Conservation (phyloP, 2,329 filamentous ascomycete genomes). For the Aspergillus sp. region DNA sequence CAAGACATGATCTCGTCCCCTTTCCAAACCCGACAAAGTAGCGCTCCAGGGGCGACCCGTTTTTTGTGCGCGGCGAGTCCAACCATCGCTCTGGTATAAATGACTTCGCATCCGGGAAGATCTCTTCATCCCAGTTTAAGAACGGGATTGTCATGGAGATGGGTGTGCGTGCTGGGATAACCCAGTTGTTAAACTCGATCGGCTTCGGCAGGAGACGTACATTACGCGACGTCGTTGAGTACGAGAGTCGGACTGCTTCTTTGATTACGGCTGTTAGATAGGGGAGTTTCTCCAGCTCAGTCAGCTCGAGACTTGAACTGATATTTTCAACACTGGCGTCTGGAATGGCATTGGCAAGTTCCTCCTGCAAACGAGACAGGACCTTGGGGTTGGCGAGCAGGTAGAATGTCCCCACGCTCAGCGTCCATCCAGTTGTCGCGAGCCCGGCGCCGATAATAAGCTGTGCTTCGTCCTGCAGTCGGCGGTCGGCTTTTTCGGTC, state of each 20-base stretch:
- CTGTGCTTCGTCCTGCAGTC: conserved; percentile 5
- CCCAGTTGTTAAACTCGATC: not conserved
- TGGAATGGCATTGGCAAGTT: not conserved
- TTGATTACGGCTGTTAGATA: conserved; percentile 5
- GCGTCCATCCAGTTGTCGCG: conserved; percentile 1
- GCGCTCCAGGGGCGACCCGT: conserved; percentile 1
- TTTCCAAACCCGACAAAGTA: conserved; percentile 7
- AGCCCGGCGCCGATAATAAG: not conserved
- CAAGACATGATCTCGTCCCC: conserved; percentile 3
- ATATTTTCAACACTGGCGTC: not conserved
- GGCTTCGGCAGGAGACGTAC: conserved; percentile 2
- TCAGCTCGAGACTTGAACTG: not conserved
- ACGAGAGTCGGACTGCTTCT: not conserved
- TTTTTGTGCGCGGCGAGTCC: not conserved
- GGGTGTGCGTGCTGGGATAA: not conserved
- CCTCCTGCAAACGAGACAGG: not conserved
- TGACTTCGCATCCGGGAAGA: conserved; percentile 1
- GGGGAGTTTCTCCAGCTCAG: not conserved
- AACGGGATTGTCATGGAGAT: conserved; percentile 6
- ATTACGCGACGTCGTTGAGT: conserved; percentile 2
- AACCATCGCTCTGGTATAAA: conserved; percentile 5
- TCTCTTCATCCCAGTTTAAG: not conserved
- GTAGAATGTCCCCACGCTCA: conserved; percentile 7
- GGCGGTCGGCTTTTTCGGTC: conserved; percentile 1
- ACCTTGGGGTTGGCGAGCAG: not conserved